A percentile compares a stretch with the other conserved stretches of the same genome.
Conservation (phyloP, 1,284 basidiomycete genomes). For the Termitomyces sp. region DNA sequence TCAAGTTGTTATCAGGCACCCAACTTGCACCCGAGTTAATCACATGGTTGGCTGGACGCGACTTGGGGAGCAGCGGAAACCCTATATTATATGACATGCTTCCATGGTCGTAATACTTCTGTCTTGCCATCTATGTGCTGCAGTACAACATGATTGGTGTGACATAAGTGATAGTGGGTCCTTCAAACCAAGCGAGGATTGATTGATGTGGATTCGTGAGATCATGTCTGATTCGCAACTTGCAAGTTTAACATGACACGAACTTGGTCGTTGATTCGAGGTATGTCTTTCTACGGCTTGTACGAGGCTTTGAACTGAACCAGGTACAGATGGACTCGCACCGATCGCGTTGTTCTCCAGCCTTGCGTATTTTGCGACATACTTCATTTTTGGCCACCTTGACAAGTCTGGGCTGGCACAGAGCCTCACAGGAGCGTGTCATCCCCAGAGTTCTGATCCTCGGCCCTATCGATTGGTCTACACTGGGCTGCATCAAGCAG, state of each 20-base stretch:
- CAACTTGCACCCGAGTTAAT: background rate
- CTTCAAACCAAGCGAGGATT: background rate
- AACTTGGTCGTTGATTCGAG: slow-evolving; percentile 7
- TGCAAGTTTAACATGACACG: slow-evolving; percentile 4
- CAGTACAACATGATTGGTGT: background rate
- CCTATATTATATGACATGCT: background rate
- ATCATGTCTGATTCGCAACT: background rate
- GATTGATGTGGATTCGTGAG: background rate
- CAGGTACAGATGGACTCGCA: slow-evolving; percentile 20
- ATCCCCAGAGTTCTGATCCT: slow-evolving; percentile 8
- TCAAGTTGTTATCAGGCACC: background rate
- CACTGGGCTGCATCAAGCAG: slow-evolving; percentile 17
- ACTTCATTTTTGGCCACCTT: slow-evolving; percentile 31
- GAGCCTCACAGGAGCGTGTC: slow-evolving; percentile 27
- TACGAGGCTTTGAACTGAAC: background rate
- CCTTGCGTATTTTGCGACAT: slow-evolving; percentile 28
- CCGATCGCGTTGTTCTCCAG: slow-evolving; percentile 32
- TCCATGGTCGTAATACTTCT: background rate
- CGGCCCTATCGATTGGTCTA: slow-evolving; percentile 21
- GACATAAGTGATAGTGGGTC: background rate
- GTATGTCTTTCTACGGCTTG: slow-evolving; percentile 1
- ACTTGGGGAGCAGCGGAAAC: background rate
- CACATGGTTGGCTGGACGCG: background rate
- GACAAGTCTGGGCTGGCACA: slow-evolving; percentile 25
- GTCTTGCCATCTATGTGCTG: background rate